Evolutionary conservation across 2,329 filamentous ascomycete genomes (phyloP).

Genomic region (Phoma sp.): DNA sequence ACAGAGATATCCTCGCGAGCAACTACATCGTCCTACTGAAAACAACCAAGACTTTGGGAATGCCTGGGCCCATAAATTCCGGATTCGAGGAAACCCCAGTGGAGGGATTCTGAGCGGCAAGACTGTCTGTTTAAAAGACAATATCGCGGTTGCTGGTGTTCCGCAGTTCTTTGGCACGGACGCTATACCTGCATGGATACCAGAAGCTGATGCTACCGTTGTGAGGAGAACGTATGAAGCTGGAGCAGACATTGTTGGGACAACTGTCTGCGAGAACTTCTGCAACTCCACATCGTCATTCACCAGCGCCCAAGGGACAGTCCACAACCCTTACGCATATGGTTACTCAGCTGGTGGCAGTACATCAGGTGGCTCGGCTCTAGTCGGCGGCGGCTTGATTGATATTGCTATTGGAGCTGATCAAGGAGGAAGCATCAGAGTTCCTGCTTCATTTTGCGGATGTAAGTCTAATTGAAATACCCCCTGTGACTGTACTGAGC

Average conservation of each 20-base stretch:
- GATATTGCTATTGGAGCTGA: constrained; percentile 50
- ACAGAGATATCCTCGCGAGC: constrained; percentile 54
- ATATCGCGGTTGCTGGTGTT: constrained; percentile 61
- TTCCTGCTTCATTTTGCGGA: constrained; percentile 44
- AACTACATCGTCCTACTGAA: constrained; percentile 49
- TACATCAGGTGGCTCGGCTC: constrained; percentile 51
- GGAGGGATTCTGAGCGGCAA: constrained; percentile 44
- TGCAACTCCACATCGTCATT: constrained; percentile 59
- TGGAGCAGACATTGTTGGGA: constrained; percentile 59
- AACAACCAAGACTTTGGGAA: constrained; percentile 49
- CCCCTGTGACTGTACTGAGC: too few relatives aligned
- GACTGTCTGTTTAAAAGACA: constrained; percentile 61
- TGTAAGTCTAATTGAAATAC: too few relatives aligned
- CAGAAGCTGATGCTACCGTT: constrained; percentile 61
- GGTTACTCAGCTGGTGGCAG: constrained; percentile 59
- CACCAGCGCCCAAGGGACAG: constrained; percentile 51
- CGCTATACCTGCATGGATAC: constrained; percentile 56
- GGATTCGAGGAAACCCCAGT: constrained; percentile 48
- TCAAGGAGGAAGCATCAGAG: constrained; percentile 50
- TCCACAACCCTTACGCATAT: constrained; percentile 51
- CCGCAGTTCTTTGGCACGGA: constrained; percentile 62
- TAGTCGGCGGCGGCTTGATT: constrained; percentile 51
- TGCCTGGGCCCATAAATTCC: constrained; percentile 60
- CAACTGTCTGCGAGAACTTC: constrained; percentile 61
- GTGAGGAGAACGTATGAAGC: constrained; percentile 59